Base-by-base conservation (phyloP, 2,329 filamentous ascomycete genomes). In the Botrytis byssoidea region DNA sequence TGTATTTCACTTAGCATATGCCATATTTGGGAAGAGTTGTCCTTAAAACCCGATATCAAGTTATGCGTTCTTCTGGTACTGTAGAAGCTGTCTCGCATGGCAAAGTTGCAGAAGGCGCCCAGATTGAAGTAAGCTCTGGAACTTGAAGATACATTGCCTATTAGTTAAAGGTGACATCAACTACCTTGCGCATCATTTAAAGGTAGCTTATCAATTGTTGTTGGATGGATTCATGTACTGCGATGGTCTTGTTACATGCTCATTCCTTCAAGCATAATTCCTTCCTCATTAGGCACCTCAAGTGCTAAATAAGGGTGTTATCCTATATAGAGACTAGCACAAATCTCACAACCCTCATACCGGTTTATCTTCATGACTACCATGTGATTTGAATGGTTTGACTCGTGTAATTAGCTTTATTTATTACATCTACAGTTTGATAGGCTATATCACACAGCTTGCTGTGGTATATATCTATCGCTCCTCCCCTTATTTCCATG, bases 71-170 rank as follows among this genome's bases (percentile, higher is more conserved):
- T 16, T 9, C 14, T 55, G 2, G 16, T 22, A 0, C 9, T 40
- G 7, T 14, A 10, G 35, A 40, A 16, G 35, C 7, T 29, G 8
- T 14, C 25, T 32, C 4, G 1, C 4, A 40, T 12, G 14, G 18
- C 6, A 8, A 40, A 3, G 18, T 55, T 40, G 8, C 16, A 2
- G 25, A 55, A 29, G 0, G 1, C 10, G 1, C 6, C 3, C n/a
- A 1, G 16, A 42, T 29, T 7, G 16, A 40, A 68, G 2, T 0
- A 40, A 55, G 16, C 46, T 16, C 65, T 55, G 18, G 46, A 20
- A 55, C 12, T 42, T 42, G 40, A 16, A 16, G 12, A n/a, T 42
- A 29, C 25, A 29, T 67, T 14, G 2, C 16, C 10, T 8, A 9
- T 16, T 66, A 10, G 20, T 32, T 20, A 9, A 29, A 18, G 35